A percentile compares a stretch with the other conserved stretches of the same genome.
phyloP scores from a whole-genome alignment of 2,329 filamentous ascomycete species.

The Aureobasidium sp. region DNA sequence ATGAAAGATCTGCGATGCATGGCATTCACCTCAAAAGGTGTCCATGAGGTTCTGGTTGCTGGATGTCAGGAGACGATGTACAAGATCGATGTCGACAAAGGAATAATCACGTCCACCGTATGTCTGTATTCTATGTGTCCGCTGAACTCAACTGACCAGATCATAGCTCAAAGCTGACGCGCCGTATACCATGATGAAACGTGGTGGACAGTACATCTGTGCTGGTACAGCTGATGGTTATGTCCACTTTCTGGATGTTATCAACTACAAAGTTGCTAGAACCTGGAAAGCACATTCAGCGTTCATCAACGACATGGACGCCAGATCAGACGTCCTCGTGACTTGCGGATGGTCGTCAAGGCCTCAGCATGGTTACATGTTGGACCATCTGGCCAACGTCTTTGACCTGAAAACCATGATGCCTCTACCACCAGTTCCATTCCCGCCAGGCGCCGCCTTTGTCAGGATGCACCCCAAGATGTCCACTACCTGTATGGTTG shows the following conservation, averaged over 20 bases:
- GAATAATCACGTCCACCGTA: slow-evolving; percentile 46
- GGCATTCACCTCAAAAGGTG: slow-evolving; percentile 92
- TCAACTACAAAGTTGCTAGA: slow-evolving; percentile 81
- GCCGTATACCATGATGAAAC: slow-evolving; percentile 93
- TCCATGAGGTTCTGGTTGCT: slow-evolving; percentile 85
- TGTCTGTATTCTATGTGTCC: slow-evolving; percentile 17
- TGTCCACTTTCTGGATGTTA: slow-evolving; percentile 87
- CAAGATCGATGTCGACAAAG: slow-evolving; percentile 70
- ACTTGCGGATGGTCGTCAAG: slow-evolving; percentile 94
- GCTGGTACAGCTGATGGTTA: slow-evolving; percentile 86
- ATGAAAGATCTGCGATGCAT: slow-evolving; percentile 95
- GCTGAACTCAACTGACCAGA: slow-evolving; percentile 5
- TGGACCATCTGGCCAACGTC: slow-evolving; percentile 94
- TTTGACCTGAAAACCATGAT: slow-evolving; percentile 94
- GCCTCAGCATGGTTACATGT: slow-evolving; percentile 80
- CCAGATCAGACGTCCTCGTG: slow-evolving; percentile 93
- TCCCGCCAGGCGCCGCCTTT: slow-evolving; percentile 91
- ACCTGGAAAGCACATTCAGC: slow-evolving; percentile 92
- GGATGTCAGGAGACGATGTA: slow-evolving; percentile 91
- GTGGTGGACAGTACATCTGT: slow-evolving; percentile 86
- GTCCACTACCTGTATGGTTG: slow-evolving; percentile 94
- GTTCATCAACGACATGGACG: slow-evolving; percentile 96
- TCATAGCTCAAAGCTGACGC: slow-evolving; percentile 72
- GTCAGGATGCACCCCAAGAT: slow-evolving; percentile 97
- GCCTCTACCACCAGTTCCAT: slow-evolving; percentile 91